These are phyloP conservation scores for Hypoxylon fragiforme DNA, from an alignment of 495 filamentous ascomycete genomes.

Conservation along the genomic window DNA sequence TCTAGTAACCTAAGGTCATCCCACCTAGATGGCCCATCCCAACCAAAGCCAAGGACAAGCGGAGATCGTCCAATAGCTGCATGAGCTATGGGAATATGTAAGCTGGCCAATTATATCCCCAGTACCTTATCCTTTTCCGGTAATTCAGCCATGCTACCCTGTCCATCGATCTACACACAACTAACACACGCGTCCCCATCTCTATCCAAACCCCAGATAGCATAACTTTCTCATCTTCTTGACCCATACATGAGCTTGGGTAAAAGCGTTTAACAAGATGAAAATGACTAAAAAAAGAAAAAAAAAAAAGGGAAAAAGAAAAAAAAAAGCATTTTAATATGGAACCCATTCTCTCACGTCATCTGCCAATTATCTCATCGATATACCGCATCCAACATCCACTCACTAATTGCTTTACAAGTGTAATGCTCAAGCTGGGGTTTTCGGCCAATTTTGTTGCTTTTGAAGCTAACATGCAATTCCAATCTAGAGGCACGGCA, in stretches of 20 bases:
- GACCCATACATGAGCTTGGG: not conserved
- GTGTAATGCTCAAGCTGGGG: constrained; percentile 8
- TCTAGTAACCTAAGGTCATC: constrained; percentile 30
- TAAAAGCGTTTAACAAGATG: not conserved
- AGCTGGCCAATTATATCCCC: constrained; percentile 32
- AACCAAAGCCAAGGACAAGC: constrained; percentile 9
- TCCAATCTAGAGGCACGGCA: constrained; percentile 5
- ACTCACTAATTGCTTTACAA: constrained; percentile 2
- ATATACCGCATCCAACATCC: constrained; percentile 1
- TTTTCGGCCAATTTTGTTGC: constrained; percentile 1
- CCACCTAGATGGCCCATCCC: constrained; percentile 23
- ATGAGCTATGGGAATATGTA: constrained; percentile 16
- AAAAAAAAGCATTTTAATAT: constrained; percentile 6
- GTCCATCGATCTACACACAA: constrained; percentile 25
- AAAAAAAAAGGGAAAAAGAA: not conserved
- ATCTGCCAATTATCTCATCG: constrained; percentile 4
- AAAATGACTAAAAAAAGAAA: not conserved
- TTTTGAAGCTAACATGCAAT: constrained; percentile 13
- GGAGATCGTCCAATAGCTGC: constrained; percentile 38
- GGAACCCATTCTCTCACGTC: constrained; percentile 6
- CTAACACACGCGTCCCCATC: constrained; percentile 30
- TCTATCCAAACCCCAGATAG: constrained; percentile 17
- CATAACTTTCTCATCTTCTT: constrained; percentile 9
- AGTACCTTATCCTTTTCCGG: constrained; percentile 30
- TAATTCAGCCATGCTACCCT: constrained; percentile 25